Evolutionary conservation across 2,329 filamentous ascomycete species (phyloP).

Genomic region (Fusarium scirpi): DNA sequence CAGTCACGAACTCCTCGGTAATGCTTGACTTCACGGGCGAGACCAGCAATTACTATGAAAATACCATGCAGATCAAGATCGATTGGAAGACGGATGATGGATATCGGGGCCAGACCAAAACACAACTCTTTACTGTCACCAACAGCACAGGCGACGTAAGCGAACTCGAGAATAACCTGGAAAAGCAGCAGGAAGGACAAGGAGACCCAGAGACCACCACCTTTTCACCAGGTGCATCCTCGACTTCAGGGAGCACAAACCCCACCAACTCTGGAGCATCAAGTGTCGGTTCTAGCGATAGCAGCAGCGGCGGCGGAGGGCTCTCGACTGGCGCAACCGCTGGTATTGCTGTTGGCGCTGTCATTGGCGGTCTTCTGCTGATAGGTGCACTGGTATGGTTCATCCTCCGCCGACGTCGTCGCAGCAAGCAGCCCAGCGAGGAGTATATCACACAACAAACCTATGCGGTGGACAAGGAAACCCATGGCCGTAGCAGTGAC

Average conservation of each 20-base stretch:
- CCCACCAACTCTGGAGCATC: not conserved
- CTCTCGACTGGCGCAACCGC: conserved; percentile 59
- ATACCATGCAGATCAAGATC: conserved; percentile 19
- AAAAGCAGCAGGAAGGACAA: not conserved
- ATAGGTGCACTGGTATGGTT: conserved; percentile 57
- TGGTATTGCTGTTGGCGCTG: conserved; percentile 60
- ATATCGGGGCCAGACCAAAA: conserved; percentile 8
- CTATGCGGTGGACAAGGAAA: conserved; percentile 62
- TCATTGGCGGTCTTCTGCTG: conserved; percentile 55
- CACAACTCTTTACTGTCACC: conserved; percentile 31
- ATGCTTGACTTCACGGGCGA: not conserved
- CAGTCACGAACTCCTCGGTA: not conserved
- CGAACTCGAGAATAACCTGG: not conserved
- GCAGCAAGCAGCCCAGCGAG: conserved; percentile 39
- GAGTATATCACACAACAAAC: conserved; percentile 48
- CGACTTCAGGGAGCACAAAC: not conserved
- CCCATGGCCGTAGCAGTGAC: conserved; percentile 52
- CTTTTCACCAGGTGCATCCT: not conserved
- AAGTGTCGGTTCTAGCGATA: not conserved
- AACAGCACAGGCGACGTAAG: not conserved
- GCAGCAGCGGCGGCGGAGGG: conserved; percentile 37
- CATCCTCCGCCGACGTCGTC: conserved; percentile 57
- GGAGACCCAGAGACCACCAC: not conserved
- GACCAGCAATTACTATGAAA: not conserved
- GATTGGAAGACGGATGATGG: conserved; percentile 15